Conservation (phyloP, 2,329 filamentous ascomycete genomes). For the Pseudogymnoascus destructans region DNA sequence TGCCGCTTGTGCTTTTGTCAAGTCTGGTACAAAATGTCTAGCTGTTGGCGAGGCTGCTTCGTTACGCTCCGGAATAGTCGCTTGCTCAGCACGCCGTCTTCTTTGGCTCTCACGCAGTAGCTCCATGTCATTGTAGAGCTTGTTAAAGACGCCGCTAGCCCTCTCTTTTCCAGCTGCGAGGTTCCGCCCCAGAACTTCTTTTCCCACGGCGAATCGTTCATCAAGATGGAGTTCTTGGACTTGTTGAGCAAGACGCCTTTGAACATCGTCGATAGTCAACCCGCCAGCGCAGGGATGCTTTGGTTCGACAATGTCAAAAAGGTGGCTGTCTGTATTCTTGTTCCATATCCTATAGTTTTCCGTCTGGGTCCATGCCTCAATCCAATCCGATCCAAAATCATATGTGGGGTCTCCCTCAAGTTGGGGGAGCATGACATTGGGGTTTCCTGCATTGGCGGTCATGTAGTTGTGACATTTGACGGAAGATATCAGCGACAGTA, state of each 20-base stretch:
- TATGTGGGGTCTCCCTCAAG: constrained; percentile 70
- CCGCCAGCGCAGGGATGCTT: constrained; percentile 88
- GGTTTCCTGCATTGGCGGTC: constrained; percentile 38
- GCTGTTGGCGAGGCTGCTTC: constrained; percentile 15
- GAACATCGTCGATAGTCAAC: constrained; percentile 85
- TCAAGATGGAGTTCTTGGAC: constrained; percentile 90
- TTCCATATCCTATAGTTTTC: constrained; percentile 90
- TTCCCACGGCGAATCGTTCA: constrained; percentile 70
- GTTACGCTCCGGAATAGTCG: constrained; percentile 20
- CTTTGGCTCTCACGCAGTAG: constrained; percentile 60
- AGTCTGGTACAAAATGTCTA: constrained; percentile 24
- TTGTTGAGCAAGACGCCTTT: constrained; percentile 78
- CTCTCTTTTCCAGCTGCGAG: constrained; percentile 80
- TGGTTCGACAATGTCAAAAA: constrained; percentile 91
- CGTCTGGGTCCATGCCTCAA: constrained; percentile 76
- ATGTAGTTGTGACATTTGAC: constrained; percentile 78
- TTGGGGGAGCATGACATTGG: constrained; percentile 48
- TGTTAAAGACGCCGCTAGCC: constrained; percentile 75
- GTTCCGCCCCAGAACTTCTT: constrained; percentile 78
- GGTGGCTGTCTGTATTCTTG: constrained; percentile 63
- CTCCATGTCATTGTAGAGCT: constrained; percentile 84
- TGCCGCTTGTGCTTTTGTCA: constrained; percentile 34
- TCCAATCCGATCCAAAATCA: constrained; percentile 75
- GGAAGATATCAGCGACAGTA: constrained; percentile 74
- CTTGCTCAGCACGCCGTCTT: constrained; percentile 45